Base-by-base conservation (phyloP, 2,329 filamentous ascomycete species). In the Aspergillus pseudonomiae region DNA sequence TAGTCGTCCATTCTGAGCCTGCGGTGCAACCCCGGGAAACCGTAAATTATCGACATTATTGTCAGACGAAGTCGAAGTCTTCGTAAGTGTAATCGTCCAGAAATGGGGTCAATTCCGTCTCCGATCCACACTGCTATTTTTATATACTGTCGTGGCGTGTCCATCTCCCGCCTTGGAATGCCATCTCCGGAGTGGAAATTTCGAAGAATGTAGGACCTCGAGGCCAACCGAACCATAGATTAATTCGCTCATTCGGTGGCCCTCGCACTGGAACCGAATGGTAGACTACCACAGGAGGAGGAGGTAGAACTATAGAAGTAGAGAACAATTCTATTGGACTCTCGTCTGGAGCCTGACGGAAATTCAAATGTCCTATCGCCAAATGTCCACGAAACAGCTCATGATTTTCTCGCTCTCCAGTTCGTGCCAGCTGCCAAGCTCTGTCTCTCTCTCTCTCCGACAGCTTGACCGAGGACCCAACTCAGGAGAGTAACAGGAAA, bases 91-190 rank as follows among this genome's bases (percentile, higher is more conserved):
- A 30, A 53, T 16, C 16, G 9, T 6, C 21, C 16, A 21, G 7
- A 12, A 7, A 26, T 30, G 3, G 26, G 21, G 3, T 52, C 11
- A 26, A n/a, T 53, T 34, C 26, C 50, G 50, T 54, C 52, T 54
- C 50, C 28, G 52, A 30, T 55, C 52, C 52, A 36, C 52, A 39
- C 12, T 55, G 52, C 52, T 55, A 55, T 55, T 55, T 55, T 55
- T 55, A 55, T 32, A 55, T 55, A 55, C 52, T 6, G 52, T 32
- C 7, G 52, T 55, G 52, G 52, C 52, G 52, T 55, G 52, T 55
- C 34, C 21, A 55, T 55, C 52, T 55, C 52, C 52, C 52, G 52
- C 16, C 52, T 55, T 55, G 32, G 34, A 41, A 55, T n/a, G 16
- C 21, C 52, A 55, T 55, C 52, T 36, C 52, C 30, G 52, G 32